Base-by-base conservation (phyloP, 176 grass and related monocot species). In the Aechmea fasciata region DNA sequence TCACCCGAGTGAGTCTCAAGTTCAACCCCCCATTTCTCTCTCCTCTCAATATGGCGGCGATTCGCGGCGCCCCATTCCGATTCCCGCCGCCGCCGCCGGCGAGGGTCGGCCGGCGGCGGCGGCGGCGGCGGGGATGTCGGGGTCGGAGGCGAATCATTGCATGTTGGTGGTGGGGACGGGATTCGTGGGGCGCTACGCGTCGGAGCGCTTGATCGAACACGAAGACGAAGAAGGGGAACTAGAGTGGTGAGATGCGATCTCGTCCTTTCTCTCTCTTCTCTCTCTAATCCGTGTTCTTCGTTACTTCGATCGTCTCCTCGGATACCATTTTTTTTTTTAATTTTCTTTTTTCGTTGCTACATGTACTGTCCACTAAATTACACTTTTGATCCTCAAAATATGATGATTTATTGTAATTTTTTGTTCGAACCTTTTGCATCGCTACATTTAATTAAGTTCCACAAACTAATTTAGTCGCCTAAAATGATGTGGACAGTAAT, bases 161-260 rank as follows among this genome's bases (percentile, higher is more conserved):
- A 81, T 90, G 79, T 79, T 96, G 25, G 72, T 87, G 64, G 80
- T 96, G 17, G 91, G 91, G 49, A 78, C 77, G 10, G 91, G 91
- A 3, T 96, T 90, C 57, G 91, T 90, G 19, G 91, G 87, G 57
- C 81, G 79, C 75, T 80, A 96, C 70, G 77, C 87, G 24, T 90
- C 87, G 1, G 26, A 78, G 29, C 79, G 70, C 22, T 76, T 96
- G 66, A 55, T 90, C 10, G 33, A 74, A 49, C 54, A 87, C 33
- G 33, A 8, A 47, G 63, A 87, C 33, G 33, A 8, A 41, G 33
- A 41, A 41, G 33, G 1, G 5, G 33, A 41, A 41, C 5, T 7
- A 20, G 87, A 84, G 73, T 96, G 91, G 87, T 87, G 75, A 51
- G 15, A 28, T 29, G 11, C 52, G 12, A 65, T 57, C 10, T 3